phyloP scores from a whole-genome alignment of 2,329 filamentous ascomycete genomes.

The Apiospora malaysiana region DNA sequence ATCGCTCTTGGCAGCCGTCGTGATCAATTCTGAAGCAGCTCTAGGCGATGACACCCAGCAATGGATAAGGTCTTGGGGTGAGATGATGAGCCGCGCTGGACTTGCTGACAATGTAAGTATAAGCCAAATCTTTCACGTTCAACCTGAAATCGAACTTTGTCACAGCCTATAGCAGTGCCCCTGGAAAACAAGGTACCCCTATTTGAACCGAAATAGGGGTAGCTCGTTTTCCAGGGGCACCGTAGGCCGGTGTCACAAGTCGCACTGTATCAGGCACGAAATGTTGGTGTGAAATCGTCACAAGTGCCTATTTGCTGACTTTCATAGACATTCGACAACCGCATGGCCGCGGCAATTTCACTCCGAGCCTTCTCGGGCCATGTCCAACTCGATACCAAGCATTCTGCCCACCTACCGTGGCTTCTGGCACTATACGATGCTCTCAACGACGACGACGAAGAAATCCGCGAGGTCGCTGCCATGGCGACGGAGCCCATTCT shows the following conservation, averaged over 20 bases:
- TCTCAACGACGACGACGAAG: slow-evolving; percentile 90
- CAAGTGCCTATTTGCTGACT: slow-evolving; percentile 12
- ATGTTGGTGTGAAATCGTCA: too few relatives aligned
- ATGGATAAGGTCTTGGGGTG: slow-evolving; percentile 50
- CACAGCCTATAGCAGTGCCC: too few relatives aligned
- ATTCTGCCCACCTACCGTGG: slow-evolving; percentile 54
- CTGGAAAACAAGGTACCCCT: too few relatives aligned
- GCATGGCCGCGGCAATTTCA: slow-evolving; percentile 64
- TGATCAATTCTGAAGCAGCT: slow-evolving; percentile 27
- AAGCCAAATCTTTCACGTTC: too few relatives aligned
- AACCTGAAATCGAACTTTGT: too few relatives aligned
- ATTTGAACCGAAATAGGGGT: too few relatives aligned
- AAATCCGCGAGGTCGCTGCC: slow-evolving; percentile 74
- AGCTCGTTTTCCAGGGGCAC: too few relatives aligned
- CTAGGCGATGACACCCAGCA: slow-evolving; percentile 28
- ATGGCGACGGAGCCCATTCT: slow-evolving; percentile 54
- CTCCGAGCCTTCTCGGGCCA: slow-evolving; percentile 56
- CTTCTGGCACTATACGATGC: slow-evolving; percentile 75
- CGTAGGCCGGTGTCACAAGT: too few relatives aligned
- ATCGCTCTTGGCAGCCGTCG: slow-evolving; percentile 46
- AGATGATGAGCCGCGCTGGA: slow-evolving; percentile 55
- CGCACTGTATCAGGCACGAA: too few relatives aligned
- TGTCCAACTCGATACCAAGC: slow-evolving; percentile 30
- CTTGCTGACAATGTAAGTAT: slow-evolving; percentile 54
- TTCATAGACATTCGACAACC: slow-evolving; percentile 66